A percentile compares a stretch with the other conserved stretches of the same genome.
phyloP scores from a whole-genome alignment of 2,329 filamentous ascomycete species.

The Microascus cirrosus region DNA sequence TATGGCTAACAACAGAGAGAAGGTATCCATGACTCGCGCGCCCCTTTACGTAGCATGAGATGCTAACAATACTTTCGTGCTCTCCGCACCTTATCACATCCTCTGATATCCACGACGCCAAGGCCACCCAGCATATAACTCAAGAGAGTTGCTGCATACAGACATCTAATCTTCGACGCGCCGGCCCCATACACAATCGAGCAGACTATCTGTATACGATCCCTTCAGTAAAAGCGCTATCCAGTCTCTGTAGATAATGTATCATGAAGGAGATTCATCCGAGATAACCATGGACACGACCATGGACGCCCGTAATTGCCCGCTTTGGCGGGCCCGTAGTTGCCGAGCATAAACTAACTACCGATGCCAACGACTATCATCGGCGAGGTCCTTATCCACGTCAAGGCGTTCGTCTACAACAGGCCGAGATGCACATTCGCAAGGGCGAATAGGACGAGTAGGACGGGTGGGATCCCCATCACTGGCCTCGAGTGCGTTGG shows the following conservation, averaged over 20 bases:
- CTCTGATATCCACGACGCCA: background rate
- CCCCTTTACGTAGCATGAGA: background rate
- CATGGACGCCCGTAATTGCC: slow-evolving; percentile 1
- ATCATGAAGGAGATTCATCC: background rate
- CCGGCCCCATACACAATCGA: background rate
- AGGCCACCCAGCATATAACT: background rate
- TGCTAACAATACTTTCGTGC: background rate
- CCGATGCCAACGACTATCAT: slow-evolving; percentile 12
- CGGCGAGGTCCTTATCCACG: slow-evolving; percentile 19
- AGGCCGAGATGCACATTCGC: slow-evolving; percentile 34
- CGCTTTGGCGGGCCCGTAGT: background rate
- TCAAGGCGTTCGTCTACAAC: slow-evolving; percentile 29
- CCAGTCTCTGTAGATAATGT: background rate
- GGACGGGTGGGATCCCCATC: slow-evolving; percentile 23
- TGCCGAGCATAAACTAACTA: background rate
- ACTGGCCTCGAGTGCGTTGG: slow-evolving; percentile 30
- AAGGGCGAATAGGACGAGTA: slow-evolving; percentile 27
- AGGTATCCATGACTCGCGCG: background rate
- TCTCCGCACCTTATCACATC: background rate
- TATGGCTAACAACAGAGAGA: background rate
- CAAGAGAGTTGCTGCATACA: background rate
- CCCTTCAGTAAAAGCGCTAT: background rate
- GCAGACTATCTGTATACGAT: background rate
- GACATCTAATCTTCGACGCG: background rate
- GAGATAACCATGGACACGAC: background rate